Evolutionary conservation across 2,329 filamentous ascomycete genomes (phyloP), one percentile per base, ranked within the genome.

Genomic region (Piedraia hortae): DNA sequence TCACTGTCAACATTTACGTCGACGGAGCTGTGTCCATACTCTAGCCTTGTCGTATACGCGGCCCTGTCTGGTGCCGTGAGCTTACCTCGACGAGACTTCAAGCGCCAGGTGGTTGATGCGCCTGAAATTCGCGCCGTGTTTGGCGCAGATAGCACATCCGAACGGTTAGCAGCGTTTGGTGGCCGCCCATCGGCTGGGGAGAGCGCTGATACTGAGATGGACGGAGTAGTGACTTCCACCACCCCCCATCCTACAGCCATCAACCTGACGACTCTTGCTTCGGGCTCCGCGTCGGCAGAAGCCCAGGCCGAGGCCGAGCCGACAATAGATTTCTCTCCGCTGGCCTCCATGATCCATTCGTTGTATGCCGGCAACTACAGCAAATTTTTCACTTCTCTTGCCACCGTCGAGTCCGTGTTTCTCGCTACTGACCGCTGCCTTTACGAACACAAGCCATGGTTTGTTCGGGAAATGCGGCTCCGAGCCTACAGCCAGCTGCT

Each of bases 121-220:
- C 82, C 85, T 7, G 85, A 97, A 51, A 91, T 97, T 52, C 89
- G 85, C 52, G 85, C 85, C 16, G 88, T 97, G 31, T 63, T 97
- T 12, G 85, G 82, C 26, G 40, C 41, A 12, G 38, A 39, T 20
- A 69, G 82, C 34, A 69, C 69, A 12, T 73, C 88, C 36, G 80
- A 91, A 41, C 82, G 82, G 48, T 54, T 90, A 24, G 59, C 77
- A 14, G 78, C 77, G 0, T 54, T 91, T 11, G 66, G 68, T 14
- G 78, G 80, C 10, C 68, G 71, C 14, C 51, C 78, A 24, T 85
- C 77, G 1, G 69, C 77, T 3, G 77, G 80, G 1, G 29, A 28
- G 12, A 71, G 72, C 56, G 59, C 60, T 26, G 34, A 34, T 13
- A 26, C 28, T 10, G 36, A 38, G 25, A 9, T 28, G 27, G 22